Evolutionary conservation across 1,284 basidiomycete genomes (phyloP).

Genomic region (Trichosporon sp.): DNA sequence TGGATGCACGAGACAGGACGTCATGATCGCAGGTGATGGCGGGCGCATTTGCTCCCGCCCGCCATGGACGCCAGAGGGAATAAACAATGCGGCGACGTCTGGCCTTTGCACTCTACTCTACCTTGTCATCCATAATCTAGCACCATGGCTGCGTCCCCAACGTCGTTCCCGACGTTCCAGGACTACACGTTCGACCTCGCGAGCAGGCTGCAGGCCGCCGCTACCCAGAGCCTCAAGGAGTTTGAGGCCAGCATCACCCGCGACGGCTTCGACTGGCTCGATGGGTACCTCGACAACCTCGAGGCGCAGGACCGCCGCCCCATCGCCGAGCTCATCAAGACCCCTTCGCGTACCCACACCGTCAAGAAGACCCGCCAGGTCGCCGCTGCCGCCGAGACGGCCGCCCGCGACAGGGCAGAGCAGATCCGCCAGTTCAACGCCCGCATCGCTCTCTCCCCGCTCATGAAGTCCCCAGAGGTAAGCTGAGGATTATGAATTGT

Average conservation of each 20-base stretch:
- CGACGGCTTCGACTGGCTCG: slow-evolving; percentile 47
- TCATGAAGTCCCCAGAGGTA: slow-evolving; percentile 24
- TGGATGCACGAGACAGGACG: not conserved
- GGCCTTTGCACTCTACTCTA: not conserved
- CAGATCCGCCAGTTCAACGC: slow-evolving; percentile 29
- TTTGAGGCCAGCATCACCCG: slow-evolving; percentile 40
- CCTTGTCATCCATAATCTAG: not conserved
- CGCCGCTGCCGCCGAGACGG: slow-evolving; percentile 32
- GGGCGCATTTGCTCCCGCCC: slow-evolving; percentile 14
- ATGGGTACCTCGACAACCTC: slow-evolving; percentile 43
- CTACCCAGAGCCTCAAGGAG: slow-evolving; percentile 29
- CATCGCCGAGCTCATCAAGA: slow-evolving; percentile 48
- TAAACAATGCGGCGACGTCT: not conserved
- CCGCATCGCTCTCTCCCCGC: slow-evolving; percentile 32
- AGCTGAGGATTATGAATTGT: slow-evolving; percentile 3
- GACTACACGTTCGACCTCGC: slow-evolving; percentile 38
- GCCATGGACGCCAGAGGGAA: not conserved
- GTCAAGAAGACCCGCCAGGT: slow-evolving; percentile 46
- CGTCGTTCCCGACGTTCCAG: slow-evolving; percentile 23
- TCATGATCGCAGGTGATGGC: not conserved
- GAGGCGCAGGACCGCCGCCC: slow-evolving; percentile 26
- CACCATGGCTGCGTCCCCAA: slow-evolving; percentile 8
- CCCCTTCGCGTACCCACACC: slow-evolving; percentile 45
- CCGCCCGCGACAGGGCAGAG: slow-evolving; percentile 18
- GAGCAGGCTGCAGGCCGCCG: slow-evolving; percentile 30